Evolutionary conservation across 176 grass and related monocot genomes (phyloP), one percentile per base, ranked within the genome.

Genomic region (Triticum timopheevii): DNA sequence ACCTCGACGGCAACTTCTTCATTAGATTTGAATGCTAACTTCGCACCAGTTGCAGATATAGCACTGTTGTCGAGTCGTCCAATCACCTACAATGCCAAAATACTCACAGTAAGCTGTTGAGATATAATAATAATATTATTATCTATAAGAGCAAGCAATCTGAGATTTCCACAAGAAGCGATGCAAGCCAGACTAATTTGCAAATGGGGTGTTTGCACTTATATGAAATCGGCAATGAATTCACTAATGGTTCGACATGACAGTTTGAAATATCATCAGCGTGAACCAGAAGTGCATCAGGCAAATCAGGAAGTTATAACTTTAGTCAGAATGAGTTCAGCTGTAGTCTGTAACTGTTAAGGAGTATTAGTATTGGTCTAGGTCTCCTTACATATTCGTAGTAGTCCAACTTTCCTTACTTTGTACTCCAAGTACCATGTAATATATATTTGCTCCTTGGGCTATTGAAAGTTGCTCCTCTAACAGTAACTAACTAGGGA

Each of bases 11-110:
- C 93, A 77, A 98, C 49, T 42, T 95, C 92, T 88, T 84, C 30
- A 81, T 95, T 98, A 63, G 90, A 91, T 40, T 91, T 95, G 70
- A 98, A 98, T 84, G 93, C 93, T 56, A 98, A 87, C 76, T 94
- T 98, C 3, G 96, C 96, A 65, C 93, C 96, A 84, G 92, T 91
- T 89, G 89, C 90, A 91, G 96, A 98, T 86, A 98, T 98, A 75
- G 93, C 96, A 88, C 96, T 98, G 82, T 98, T 98, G 52, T 96
- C 93, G 6, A 98, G 92, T 73, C 96, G 92, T 23, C 93, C 96
- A 61, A 98, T 93, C 45, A 98, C 85, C 96, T 96, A 83, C 24
- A 33, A 83, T 85, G 84, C 75, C 79, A 85, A 4, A 78, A 80
- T n/a, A 76, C 2, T 42, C 20, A 82, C 2, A 66, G 23, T 79